Conservation (phyloP, 2,329 filamentous ascomycete genomes). For the Domatiomyces catenatus region DNA sequence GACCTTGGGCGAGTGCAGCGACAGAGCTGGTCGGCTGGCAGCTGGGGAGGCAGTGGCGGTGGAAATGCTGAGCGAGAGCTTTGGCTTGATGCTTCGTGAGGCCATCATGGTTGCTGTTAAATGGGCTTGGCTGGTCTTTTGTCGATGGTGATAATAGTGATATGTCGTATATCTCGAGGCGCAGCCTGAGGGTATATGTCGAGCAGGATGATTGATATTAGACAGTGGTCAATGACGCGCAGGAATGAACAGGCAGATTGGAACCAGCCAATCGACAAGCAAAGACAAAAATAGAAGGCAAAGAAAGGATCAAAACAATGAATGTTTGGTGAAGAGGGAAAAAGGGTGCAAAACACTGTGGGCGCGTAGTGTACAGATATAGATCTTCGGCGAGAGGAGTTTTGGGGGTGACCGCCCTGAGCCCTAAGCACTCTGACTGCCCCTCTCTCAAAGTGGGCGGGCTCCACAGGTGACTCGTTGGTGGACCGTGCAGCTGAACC, state of each 20-base stretch:
- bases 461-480: background rate
- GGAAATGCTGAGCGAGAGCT: slow-evolving; percentile 33
- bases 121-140: background rate
- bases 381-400: background rate
- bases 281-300: slow-evolving; percentile 22
- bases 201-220: slow-evolving; percentile 3
- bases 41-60: slow-evolving; percentile 19
- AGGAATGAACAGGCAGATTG: slow-evolving; percentile 22
- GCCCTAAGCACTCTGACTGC: too few species aligned
- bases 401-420: too few species aligned
- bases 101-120: slow-evolving; percentile 23
- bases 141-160: background rate
- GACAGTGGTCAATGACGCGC: slow-evolving; percentile 14
- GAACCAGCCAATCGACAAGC: slow-evolving; percentile 29
- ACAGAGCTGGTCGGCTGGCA: slow-evolving; percentile 23
- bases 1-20: slow-evolving; percentile 28
- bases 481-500: background rate
- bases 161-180: slow-evolving; percentile 13
- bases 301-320: slow-evolving; percentile 22
- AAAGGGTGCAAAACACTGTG: slow-evolving; percentile 5
- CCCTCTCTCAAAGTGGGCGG: background rate
- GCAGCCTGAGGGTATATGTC: slow-evolving; percentile 10
- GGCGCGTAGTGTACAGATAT: slow-evolving; percentile 1
- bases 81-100: slow-evolving; percentile 29
- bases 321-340: slow-evolving; percentile 15